A percentile compares a stretch with the other conserved stretches of the same genome.
Evolutionary conservation across 768 basidiomycete species (phyloP).

Genomic region (Boletus rex-veris): DNA sequence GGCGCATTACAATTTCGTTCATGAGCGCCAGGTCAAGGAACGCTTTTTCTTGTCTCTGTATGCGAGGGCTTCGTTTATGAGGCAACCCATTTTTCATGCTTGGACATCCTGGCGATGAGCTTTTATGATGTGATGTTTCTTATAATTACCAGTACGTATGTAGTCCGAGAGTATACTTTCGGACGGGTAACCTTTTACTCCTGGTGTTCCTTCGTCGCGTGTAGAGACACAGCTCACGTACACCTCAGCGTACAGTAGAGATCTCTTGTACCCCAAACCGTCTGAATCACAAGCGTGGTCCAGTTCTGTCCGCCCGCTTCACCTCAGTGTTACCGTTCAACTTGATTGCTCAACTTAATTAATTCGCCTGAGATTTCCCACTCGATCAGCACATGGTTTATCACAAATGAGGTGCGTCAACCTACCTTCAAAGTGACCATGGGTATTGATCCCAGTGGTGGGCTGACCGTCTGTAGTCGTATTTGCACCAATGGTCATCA

Average conservation of each 20-base stretch:
- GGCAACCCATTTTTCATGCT: not conserved
- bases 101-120: not conserved
- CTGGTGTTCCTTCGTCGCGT: too few relatives aligned
- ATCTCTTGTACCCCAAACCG: too few relatives aligned
- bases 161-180: not conserved
- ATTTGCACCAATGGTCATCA: constrained; percentile 25
- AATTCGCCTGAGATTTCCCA: too few relatives aligned
- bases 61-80: not conserved
- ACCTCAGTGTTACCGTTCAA: too few relatives aligned
- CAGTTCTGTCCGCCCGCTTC: too few relatives aligned
- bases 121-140: not conserved
- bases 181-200: too few relatives aligned
- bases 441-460: constrained; percentile 16
- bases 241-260: too few relatives aligned
- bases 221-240: too few relatives aligned
- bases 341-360: too few relatives aligned
- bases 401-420: not conserved
- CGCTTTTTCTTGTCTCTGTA: not conserved
- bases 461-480: constrained; percentile 2
- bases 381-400: not conserved
- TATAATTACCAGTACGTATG: not conserved
- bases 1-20: not conserved
- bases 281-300: too few relatives aligned
- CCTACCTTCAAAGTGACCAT: constrained; percentile 21
- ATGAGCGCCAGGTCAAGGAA: not conserved